These are phyloP conservation scores for Malus sylvestris DNA, from an alignment of 306 rosid species.

Conservation along the genomic window DNA sequence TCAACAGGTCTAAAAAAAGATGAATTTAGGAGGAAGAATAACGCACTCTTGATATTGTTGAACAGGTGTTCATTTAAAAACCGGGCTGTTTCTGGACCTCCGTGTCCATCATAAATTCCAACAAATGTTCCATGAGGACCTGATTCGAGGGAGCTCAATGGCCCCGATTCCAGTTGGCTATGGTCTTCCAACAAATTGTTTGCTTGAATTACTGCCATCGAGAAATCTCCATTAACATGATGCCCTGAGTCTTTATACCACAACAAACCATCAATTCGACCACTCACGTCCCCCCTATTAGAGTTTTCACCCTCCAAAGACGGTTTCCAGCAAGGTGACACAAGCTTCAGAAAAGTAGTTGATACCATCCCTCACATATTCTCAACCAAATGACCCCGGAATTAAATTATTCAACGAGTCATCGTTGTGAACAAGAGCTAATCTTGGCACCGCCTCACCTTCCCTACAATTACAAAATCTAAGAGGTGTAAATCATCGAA, in stretches of 20 bases:
- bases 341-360: conserved; percentile 55
- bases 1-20: background rate
- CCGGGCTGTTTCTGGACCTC: conserved; percentile 86
- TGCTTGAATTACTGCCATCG: conserved; percentile 98
- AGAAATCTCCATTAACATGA: conserved; percentile 74
- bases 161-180: conserved; percentile 89
- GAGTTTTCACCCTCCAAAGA: conserved; percentile 48
- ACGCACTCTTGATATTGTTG: conserved; percentile 64
- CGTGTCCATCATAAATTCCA: conserved; percentile 94
- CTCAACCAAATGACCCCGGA: conserved; percentile 63
- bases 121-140: conserved; percentile 77
- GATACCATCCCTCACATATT: conserved; percentile 86
- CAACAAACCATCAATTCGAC: conserved; percentile 62
- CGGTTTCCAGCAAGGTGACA: conserved; percentile 75
- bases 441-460: conserved; percentile 27
- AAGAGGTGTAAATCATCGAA: conserved; percentile 41
- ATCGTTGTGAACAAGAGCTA: conserved; percentile 27
- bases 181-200: conserved; percentile 88
- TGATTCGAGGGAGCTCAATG: conserved; percentile 45
- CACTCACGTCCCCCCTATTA: conserved; percentile 48
- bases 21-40: conserved; percentile 5
- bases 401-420: conserved; percentile 35
- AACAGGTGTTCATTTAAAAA: conserved; percentile 64
- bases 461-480: too few relatives aligned
- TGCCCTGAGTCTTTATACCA: conserved; percentile 84